Base-by-base conservation (phyloP, 1,284 basidiomycete genomes). In the Marasmius tenuissimus region DNA sequence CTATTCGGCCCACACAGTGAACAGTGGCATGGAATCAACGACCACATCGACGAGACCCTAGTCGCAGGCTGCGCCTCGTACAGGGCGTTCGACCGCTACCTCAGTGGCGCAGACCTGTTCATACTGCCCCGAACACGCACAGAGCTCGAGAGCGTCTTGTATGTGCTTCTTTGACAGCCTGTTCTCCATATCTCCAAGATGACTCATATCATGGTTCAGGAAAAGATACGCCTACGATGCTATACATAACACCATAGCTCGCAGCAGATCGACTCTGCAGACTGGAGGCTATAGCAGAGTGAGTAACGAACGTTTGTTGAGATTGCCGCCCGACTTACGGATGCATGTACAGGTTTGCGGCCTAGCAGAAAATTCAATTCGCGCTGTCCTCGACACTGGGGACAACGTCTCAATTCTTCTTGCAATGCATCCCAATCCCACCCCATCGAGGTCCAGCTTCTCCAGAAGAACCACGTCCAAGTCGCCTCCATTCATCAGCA, bases 201-300 rank as follows among this genome's bases (percentile, higher is more conserved):
- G 65, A 67, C 49, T 54, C 61, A 66, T 47, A 65, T 48, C 53
- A 60, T 38, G 40, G 57, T 27, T 27, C 48, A 91, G 89, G 64
- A 80, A 84, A 63, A 80, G 91, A 68, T 92, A 92, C 69, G 83
- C 87, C 0, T 86, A 89, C 68, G 91, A 92, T 65, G 84, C 86
- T 9, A 90, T 93, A 61, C 91, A 93, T 72, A 92, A 92, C 71
- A 84, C 84, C 4, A 91, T 93, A 68, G 79, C 91, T 8, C 81
- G 81, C 61, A 86, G 87, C 64, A 85, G 88, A 49, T 82, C 82
- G 34, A 76, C 85, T 22, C 76, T 92, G 10, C 81, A 86, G 65
- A 78, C 81, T 3, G 90, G 90, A 35, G 90, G 90, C 40, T 92
- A 92, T 69, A 85, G 87, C 70, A 80, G 89, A 69, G 89, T 92